Evolutionary conservation across 805 yeast genomes (phyloP).

Genomic region (Ogataea glucozyma): DNA sequence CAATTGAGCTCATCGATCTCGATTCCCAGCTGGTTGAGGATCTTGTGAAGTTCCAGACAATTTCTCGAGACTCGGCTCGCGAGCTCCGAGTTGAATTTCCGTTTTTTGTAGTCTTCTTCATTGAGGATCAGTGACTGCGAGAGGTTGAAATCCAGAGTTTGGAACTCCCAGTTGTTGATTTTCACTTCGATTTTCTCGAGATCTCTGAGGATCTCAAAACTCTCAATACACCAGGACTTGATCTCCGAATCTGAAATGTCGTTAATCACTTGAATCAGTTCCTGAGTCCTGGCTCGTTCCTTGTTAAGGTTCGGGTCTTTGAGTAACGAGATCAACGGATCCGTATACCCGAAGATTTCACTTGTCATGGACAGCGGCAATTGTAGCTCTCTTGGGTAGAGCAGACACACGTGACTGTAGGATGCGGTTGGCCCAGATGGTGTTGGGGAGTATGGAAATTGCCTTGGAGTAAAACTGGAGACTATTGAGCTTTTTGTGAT

Average conservation of each 20-base stretch:
- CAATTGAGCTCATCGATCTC: conserved; percentile 50
- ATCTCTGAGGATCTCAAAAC: conserved; percentile 48
- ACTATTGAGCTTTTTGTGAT: not conserved
- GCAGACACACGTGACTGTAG: not conserved
- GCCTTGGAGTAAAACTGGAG: not conserved
- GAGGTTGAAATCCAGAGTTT: conserved; percentile 50
- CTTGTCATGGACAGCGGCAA: conserved; percentile 10
- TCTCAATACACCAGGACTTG: conserved; percentile 48
- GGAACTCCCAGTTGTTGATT: conserved; percentile 55
- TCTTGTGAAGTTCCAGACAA: conserved; percentile 49
- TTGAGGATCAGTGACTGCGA: conserved; percentile 27
- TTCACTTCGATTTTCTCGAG: conserved; percentile 50
- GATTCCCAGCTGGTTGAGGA: conserved; percentile 41
- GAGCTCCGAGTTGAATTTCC: conserved; percentile 52
- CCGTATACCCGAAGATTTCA: conserved; percentile 39
- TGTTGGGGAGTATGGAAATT: not conserved
- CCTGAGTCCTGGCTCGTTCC: conserved; percentile 41
- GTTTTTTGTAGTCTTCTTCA: conserved; percentile 30
- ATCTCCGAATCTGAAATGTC: conserved; percentile 46
- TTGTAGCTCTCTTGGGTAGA: not conserved
- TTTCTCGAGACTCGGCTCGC: conserved; percentile 54
- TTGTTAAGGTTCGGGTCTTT: conserved; percentile 49
- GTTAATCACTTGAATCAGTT: conserved; percentile 43
- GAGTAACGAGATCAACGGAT: conserved; percentile 48
- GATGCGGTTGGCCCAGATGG: not conserved